Conservation (phyloP, 2,329 filamentous ascomycete species). For the Alternaria dauci region DNA sequence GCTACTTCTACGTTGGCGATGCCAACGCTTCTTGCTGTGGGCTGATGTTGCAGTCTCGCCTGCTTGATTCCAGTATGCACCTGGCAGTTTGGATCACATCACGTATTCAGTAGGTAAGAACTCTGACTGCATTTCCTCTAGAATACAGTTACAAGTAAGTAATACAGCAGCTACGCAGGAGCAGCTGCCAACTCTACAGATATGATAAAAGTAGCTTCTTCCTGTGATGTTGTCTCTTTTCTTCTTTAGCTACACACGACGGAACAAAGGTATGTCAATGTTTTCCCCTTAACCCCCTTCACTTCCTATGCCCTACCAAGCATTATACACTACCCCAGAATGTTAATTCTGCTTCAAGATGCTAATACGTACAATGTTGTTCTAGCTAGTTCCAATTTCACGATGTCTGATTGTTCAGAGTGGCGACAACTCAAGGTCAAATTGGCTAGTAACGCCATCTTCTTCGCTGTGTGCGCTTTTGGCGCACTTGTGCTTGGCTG, state of each 20-base stretch:
- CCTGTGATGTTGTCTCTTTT: neutral
- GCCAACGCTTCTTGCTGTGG: neutral
- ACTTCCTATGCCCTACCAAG: neutral
- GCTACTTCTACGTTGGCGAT: neutral
- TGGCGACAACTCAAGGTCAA: too few species aligned
- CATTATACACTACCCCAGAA: neutral
- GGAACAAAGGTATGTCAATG: neutral
- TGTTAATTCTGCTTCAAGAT: neutral
- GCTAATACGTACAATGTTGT: neutral
- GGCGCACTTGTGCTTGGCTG: neutral
- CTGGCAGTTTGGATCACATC: neutral
- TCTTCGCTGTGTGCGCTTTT: neutral
- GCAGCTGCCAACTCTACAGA: neutral
- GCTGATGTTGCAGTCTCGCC: neutral
- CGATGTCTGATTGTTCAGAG: neutral
- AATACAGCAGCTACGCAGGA: neutral
- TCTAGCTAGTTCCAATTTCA: neutral
- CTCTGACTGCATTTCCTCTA: neutral
- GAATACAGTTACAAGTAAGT: neutral
- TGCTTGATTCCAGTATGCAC: too few species aligned
- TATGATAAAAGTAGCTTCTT: neutral
- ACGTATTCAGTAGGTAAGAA: neutral
- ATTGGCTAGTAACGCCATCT: neutral
- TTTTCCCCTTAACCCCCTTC: constrained; percentile 1
- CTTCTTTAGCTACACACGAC: neutral